Base-by-base conservation (phyloP, 169 alveolate species). In the Plasmodium malariae region DNA sequence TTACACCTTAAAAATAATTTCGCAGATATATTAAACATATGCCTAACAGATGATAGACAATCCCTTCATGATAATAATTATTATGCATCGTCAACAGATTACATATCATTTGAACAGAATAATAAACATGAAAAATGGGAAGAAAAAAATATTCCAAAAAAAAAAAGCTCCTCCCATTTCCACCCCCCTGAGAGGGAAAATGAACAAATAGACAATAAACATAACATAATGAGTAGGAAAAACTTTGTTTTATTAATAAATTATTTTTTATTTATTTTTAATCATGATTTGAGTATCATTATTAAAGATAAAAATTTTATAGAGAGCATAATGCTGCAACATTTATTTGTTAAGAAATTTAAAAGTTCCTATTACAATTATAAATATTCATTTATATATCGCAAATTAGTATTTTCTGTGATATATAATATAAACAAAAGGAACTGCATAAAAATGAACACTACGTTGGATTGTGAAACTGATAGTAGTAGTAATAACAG, bases 281-380 rank as follows among this genome's bases (percentile, higher is more conserved):
- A 80, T 30, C 71, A 65, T 65, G 30, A 49, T 19, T 37, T 80
- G 69, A 80, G 51, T 34, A 34, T 80, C 14, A 32, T 80, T 26
- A 59, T 45, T 9, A 51, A 43, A 34, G 90, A 80, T 26, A 69
- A 55, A 43, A 59, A 17, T 60, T 80, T 67, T 40, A 14, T 65
- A 54, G 83, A 63, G 21, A 14, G 30, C 4, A 55, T 80, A 30
- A 40, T 14, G n/a, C 24, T 80, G 72, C 90, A 80, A 30, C 83
- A 65, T 80, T 32, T 49, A 1, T 68, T 60, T 60, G 83, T 67
- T 5, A 80, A 80, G 43, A 80, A 80, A 54, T 80, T 67, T 32
- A 80, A 80, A 80, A 67, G 45, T 30, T 60, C 43, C 19, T 80
- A 80, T 59, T 80, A 80, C 60, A 80, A 67, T 60, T 80, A 65